Base-by-base conservation (phyloP, 1,139 yeast genomes). In the Scheffersomyces insectosa region DNA sequence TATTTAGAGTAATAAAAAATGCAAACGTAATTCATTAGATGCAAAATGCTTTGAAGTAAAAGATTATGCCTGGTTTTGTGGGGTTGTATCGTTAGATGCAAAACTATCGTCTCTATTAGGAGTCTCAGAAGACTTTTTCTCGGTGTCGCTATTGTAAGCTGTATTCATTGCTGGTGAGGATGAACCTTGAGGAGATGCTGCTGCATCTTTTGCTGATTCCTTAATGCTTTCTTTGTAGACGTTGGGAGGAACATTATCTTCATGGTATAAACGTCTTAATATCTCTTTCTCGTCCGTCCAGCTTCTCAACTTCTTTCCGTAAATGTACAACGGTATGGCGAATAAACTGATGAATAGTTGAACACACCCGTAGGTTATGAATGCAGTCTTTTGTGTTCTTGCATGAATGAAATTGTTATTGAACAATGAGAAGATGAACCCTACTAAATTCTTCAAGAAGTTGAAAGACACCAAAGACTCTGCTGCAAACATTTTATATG, bases 401-500 rank as follows among this genome's bases (percentile, higher is more conserved):
- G 57, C 45, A 39, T 63, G 68, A 36, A 71, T 62, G 46, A 78
- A 80, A 16, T 63, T 56, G 41, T 76, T 80, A 51, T 79, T 82
- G 60, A 82, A 81, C 29, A 81, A 65, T 2, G 85, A 79, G 54
- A 82, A 81, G 11, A 74, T 58, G 52, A 82, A 80, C 5, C 86
- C 86, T 27, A 81, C 44, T 6, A 77, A 59, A 53, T 82, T 82
- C 56, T 82, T 82, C 43, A 71, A 60, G 42, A 82, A 66, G 56
- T 81, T 80, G 44, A 80, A 67, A 9, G 83, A 69, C 3, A 82
- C 87, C 40, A 82, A 67, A 0, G 82, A 71, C 56, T 82, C 87
- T 7, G 81, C 74, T 0, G 87, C 84, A 65, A 74, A 80, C 68
- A 75, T 66, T 48, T 75, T 76, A 59, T 82, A 80, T 5, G 79